phyloP scores from a whole-genome alignment of 192 early-diverging fungal species.

The Umbelopsis sp. region DNA sequence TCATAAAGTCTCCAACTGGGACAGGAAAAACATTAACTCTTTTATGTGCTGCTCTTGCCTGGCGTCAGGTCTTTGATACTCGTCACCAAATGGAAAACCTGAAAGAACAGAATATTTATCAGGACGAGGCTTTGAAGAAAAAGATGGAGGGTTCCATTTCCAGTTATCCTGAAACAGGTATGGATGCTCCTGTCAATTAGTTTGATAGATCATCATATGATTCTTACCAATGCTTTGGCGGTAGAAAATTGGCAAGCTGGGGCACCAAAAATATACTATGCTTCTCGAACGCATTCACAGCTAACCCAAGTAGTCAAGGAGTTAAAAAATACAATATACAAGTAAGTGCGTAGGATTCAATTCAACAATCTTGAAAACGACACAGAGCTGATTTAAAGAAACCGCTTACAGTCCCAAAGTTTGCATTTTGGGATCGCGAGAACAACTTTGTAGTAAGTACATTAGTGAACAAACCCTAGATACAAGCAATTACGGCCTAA shows the following conservation, averaged over 20 bases:
- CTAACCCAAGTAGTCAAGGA: slow-evolving; percentile 57
- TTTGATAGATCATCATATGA: neutral
- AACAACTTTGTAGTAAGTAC: slow-evolving; percentile 55
- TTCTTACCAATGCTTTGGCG: too few relatives aligned
- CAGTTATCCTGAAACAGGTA: neutral
- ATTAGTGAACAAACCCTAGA: too few relatives aligned
- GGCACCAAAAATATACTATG: slow-evolving; percentile 37
- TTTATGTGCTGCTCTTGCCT: slow-evolving; percentile 69
- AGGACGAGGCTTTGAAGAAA: neutral
- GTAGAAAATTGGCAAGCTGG: neutral
- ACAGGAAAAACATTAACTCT: slow-evolving; percentile 81
- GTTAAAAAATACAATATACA: slow-evolving; percentile 51
- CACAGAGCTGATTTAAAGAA: neutral
- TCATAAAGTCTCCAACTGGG: slow-evolving; percentile 42
- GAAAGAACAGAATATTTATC: neutral
- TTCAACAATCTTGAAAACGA: too few relatives aligned
- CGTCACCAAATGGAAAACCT: slow-evolving; percentile 14
- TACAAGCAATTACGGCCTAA: neutral
- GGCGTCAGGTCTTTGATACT: slow-evolving; percentile 52
- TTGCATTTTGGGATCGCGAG: slow-evolving; percentile 59
- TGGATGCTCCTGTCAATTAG: slow-evolving; percentile 6
- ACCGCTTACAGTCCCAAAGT: slow-evolving; percentile 30
- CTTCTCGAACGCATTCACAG: slow-evolving; percentile 58
- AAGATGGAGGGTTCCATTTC: slow-evolving; percentile 14
- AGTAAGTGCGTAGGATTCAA: slow-evolving; percentile 3